phyloP scores from a whole-genome alignment of 78 protist species.

The Pigoraptor vietnamica region DNA sequence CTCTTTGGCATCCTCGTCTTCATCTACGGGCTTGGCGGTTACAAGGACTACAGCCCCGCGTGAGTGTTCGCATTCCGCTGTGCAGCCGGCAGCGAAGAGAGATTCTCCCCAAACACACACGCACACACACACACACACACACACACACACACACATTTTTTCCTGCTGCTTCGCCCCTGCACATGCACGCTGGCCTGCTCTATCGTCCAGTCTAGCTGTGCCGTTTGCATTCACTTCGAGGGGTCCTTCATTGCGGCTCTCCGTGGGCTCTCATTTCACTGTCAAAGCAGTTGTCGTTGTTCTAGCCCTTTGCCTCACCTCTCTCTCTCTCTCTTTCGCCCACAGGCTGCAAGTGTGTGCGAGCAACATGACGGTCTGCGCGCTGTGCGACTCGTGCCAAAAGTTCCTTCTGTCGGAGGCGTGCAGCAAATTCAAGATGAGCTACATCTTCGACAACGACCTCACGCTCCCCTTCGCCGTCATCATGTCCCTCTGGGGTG shows the following conservation, averaged over 20 bases:
- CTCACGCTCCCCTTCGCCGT: background rate
- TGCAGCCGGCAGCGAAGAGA: background rate
- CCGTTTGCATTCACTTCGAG: too few relatives aligned
- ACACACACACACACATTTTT: too few relatives aligned
- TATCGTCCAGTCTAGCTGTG: too few relatives aligned
- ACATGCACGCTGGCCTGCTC: too few relatives aligned
- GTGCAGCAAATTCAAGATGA: background rate
- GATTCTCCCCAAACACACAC: too few relatives aligned
- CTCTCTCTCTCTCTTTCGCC: background rate
- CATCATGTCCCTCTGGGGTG: constrained; percentile 5
- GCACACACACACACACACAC: too few relatives aligned
- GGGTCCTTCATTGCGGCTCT: too few relatives aligned
- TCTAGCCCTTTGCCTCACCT: background rate
- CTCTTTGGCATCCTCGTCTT: background rate
- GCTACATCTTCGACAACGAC: background rate
- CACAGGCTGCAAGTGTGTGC: background rate
- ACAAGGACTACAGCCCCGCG: background rate
- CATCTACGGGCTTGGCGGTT: background rate
- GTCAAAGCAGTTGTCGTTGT: too few relatives aligned
- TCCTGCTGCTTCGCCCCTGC: too few relatives aligned
- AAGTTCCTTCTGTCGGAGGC: background rate
- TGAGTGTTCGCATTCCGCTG: background rate
- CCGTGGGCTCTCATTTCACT: too few relatives aligned
- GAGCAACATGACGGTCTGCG: background rate
- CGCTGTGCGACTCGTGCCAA: background rate